phyloP scores from a whole-genome alignment of 1,284 basidiomycete species.

The Naganishia sp. region DNA sequence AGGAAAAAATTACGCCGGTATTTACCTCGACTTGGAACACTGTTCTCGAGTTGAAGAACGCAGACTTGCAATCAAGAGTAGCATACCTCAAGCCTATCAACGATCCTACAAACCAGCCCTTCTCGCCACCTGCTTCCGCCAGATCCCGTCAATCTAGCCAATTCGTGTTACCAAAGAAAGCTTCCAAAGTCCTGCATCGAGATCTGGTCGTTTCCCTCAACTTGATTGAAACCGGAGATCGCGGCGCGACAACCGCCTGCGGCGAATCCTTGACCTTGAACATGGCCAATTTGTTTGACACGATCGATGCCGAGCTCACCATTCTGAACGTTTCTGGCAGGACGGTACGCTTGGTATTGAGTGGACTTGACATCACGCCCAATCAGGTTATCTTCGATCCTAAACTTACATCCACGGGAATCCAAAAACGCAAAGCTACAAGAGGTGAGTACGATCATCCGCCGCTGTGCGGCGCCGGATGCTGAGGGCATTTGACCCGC shows the following conservation, averaged over 20 bases:
- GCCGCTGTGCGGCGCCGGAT: too few relatives aligned
- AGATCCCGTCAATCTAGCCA: slow-evolving; percentile 8
- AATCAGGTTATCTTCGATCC: background rate
- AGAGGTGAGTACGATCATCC: too few relatives aligned
- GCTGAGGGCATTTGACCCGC: too few relatives aligned
- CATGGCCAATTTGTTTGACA: slow-evolving; percentile 13
- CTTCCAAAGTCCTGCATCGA: slow-evolving; percentile 21
- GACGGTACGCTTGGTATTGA: slow-evolving; percentile 29
- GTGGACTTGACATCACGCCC: slow-evolving; percentile 1
- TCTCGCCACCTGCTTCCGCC: background rate
- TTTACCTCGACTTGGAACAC: slow-evolving; percentile 33
- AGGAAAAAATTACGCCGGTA: background rate
- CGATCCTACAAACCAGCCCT: background rate
- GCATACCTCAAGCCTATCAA: slow-evolving; percentile 23
- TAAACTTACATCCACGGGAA: too few relatives aligned
- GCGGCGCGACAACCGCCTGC: background rate
- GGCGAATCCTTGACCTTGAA: background rate
- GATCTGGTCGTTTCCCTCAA: slow-evolving; percentile 31
- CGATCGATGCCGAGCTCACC: slow-evolving; percentile 27
- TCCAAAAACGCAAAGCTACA: too few relatives aligned
- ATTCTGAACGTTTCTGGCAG: slow-evolving; percentile 30
- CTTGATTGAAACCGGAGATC: slow-evolving; percentile 7
- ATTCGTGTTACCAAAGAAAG: background rate
- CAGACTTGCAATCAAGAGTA: slow-evolving; percentile 13
- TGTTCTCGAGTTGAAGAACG: slow-evolving; percentile 26